A percentile compares a stretch with the other conserved stretches of the same genome.
phyloP scores from a whole-genome alignment of 2,329 filamentous ascomycete genomes.

The Talaromyces marneffei region DNA sequence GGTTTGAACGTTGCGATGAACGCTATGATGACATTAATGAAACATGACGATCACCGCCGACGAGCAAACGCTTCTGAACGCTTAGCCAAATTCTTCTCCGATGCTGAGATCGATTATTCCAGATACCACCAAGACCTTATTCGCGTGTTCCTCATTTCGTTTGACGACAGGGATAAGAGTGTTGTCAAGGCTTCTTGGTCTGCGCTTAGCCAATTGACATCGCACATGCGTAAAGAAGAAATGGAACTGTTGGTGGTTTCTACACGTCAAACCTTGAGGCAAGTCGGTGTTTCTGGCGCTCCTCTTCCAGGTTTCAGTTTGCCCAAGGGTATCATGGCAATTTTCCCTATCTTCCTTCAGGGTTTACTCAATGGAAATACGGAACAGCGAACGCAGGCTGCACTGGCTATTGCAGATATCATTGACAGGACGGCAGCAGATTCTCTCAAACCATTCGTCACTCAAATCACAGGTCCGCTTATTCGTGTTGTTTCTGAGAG shows the following conservation, averaged over 20 bases:
- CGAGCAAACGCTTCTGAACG: slow-evolving; percentile 73
- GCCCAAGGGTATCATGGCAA: slow-evolving; percentile 94
- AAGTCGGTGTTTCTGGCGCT: slow-evolving; percentile 79
- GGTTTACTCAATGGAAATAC: slow-evolving; percentile 93
- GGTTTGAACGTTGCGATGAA: slow-evolving; percentile 95
- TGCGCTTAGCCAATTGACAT: slow-evolving; percentile 80
- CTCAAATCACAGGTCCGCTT: slow-evolving; percentile 92
- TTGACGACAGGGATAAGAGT: slow-evolving; percentile 75
- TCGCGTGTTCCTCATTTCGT: slow-evolving; percentile 80
- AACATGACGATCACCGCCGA: slow-evolving; percentile 85
- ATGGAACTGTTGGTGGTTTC: slow-evolving; percentile 91
- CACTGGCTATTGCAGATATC: slow-evolving; percentile 90
- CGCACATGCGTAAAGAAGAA: slow-evolving; percentile 88
- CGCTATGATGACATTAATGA: slow-evolving; percentile 77
- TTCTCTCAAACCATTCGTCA: slow-evolving; percentile 88
- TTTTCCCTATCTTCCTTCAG: slow-evolving; percentile 94
- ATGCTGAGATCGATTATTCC: slow-evolving; percentile 80
- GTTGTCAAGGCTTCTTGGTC: slow-evolving; percentile 89
- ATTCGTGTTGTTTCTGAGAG: slow-evolving; percentile 97
- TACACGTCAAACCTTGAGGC: slow-evolving; percentile 76
- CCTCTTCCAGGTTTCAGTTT: slow-evolving; percentile 81
- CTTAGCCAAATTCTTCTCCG: slow-evolving; percentile 77
- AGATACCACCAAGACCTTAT: slow-evolving; percentile 95
- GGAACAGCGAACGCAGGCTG: slow-evolving; percentile 86
- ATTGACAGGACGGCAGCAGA: slow-evolving; percentile 86